Evolutionary conservation across 768 basidiomycete genomes (phyloP), one percentile per base, ranked within the genome.

Genomic region (Lactarius psammicola): DNA sequence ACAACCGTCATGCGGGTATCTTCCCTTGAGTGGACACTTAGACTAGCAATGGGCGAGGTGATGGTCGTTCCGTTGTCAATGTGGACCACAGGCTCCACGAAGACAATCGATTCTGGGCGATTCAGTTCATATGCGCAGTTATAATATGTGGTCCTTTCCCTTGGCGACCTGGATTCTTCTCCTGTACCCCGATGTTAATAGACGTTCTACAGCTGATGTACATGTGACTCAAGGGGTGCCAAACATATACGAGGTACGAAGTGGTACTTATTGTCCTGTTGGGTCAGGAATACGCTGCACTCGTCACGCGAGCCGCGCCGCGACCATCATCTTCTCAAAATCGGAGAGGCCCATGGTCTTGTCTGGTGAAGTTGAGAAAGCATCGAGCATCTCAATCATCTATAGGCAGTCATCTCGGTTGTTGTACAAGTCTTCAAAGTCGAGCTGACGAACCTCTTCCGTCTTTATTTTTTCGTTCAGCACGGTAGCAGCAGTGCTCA

Each of bases 321-420:
- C 72, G 30, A 86, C 73, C 86, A 93, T 91, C 85, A 94, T 91
- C 26, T 78, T 77, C 69, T 86, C 84, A 70, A 94, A 94, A 73
- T 93, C 90, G 17, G 77, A 74, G 38, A 92, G 78, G 63, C 75
- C 76, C 79, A 94, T 81, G 3, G 88, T 82, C 72, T 85, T 86
- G 74, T 93, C 91, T 0, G 82, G 77, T 0, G 85, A 82, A 0
- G 82, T 85, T 1, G 92, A 90, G 72, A 91, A 94, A 59, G 81
- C 80, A n/a, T 84, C 81, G 1, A 94, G 78, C 91, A 93, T 94
- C 64, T 92, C 90, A 3, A 87, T 70, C 70, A 91, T 87, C 92
- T 93, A 33, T 61, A 15, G n/a, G 55, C 40, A 42, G 13, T 33
- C 51, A 62, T 23, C 38, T 11, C 26, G 8, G 33, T n/a, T 28